Conservation (phyloP, 768 basidiomycete species). For the Tricholoma terreum region DNA sequence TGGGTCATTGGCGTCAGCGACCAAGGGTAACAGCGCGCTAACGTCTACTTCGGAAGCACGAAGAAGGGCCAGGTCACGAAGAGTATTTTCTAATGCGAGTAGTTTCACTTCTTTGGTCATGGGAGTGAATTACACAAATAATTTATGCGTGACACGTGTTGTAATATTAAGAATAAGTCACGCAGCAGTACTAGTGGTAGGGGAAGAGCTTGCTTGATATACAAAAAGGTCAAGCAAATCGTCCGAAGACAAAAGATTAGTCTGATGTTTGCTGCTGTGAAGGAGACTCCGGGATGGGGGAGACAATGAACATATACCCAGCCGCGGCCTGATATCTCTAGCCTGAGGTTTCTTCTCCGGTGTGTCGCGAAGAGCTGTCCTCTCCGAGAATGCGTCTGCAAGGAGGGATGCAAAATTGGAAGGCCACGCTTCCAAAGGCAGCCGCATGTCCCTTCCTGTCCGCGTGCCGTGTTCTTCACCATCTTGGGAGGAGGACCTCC, state of each 20-base stretch:
- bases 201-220: not conserved
- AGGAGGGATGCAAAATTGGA: slow-evolving; percentile 38
- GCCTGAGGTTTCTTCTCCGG: not conserved
- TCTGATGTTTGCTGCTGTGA: not conserved
- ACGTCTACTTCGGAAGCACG: slow-evolving; percentile 51
- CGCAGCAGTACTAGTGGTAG: not conserved
- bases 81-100: slow-evolving; percentile 54
- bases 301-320: not conserved
- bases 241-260: slow-evolving; percentile 34
- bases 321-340: not conserved
- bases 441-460: not conserved
- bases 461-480: not conserved
- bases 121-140: not conserved
- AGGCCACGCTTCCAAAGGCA: not conserved
- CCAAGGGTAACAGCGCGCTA: slow-evolving; percentile 21
- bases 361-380: slow-evolving; percentile 29
- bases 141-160: not conserved
- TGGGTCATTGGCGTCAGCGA: slow-evolving; percentile 5
- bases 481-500: not conserved
- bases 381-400: slow-evolving; percentile 36
- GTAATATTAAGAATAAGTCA: not conserved
- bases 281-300: not conserved
- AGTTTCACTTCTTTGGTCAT: slow-evolving; percentile 40
- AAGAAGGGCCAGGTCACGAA: slow-evolving; percentile 71
- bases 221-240: slow-evolving; percentile 50